These are phyloP conservation scores for Colletotrichum echinochloae DNA, from an alignment of 2,329 filamentous ascomycete species.

Conservation along the genomic window DNA sequence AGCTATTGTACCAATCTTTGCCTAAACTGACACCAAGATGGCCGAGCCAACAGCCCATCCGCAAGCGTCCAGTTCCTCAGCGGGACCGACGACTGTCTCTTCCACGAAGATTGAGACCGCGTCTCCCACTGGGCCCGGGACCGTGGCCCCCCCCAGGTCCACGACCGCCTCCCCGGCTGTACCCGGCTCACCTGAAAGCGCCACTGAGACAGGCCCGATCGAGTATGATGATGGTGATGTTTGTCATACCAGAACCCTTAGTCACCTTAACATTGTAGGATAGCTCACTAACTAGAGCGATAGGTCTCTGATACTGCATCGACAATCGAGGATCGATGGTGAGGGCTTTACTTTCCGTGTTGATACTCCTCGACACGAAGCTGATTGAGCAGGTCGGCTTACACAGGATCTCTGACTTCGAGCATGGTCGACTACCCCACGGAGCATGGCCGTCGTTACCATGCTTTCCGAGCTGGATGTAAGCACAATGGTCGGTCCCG, in stretches of 20 bases:
- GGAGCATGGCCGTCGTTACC: slow-evolving; percentile 40
- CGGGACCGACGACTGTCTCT: neutral
- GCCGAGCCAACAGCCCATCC: neutral
- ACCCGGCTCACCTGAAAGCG: neutral
- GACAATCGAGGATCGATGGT: slow-evolving; percentile 22
- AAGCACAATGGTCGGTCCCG: neutral
- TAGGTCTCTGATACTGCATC: slow-evolving; percentile 13
- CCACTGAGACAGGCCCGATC: neutral
- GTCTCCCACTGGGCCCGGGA: neutral
- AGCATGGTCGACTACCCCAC: slow-evolving; percentile 33
- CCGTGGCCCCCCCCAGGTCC: neutral
- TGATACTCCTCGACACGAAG: too few relatives aligned
- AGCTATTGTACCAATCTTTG: neutral
- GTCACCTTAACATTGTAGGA: neutral
- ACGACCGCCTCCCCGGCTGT: neutral
- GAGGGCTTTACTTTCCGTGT: neutral
- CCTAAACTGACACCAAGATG: neutral
- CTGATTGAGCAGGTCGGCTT: slow-evolving; percentile 21
- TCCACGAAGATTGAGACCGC: neutral
- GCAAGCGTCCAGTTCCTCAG: neutral
- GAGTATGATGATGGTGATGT: slow-evolving; percentile 16
- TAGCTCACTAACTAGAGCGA: neutral
- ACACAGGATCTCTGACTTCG: slow-evolving; percentile 31
- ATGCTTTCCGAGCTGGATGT: slow-evolving; percentile 37
- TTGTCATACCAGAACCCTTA: neutral